Percentiles rank a stretch among this genome's conserved stretches.
Conservation (phyloP, 768 basidiomycete species). For the Sarcomyxa edulis region DNA sequence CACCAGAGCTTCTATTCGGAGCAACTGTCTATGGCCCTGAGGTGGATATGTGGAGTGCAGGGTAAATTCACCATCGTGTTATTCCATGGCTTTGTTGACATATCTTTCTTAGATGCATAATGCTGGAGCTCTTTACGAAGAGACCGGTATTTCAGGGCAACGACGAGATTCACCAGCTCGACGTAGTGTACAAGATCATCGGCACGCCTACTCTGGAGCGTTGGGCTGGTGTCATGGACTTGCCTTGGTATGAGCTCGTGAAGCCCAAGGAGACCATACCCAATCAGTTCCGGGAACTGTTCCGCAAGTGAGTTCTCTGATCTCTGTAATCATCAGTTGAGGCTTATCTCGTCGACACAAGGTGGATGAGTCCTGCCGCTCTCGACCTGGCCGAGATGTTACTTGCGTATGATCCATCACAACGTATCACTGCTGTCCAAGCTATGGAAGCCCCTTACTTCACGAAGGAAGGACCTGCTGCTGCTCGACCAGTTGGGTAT, state of each 20-base stretch:
- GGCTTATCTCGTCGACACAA: slow-evolving; percentile 18
- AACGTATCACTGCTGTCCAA: slow-evolving; percentile 71
- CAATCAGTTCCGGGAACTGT: slow-evolving; percentile 79
- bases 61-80: slow-evolving; percentile 44
- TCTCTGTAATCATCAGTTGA: neutral
- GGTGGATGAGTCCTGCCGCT: slow-evolving; percentile 83
- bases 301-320: slow-evolving; percentile 59
- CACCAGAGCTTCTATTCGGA: slow-evolving; percentile 91
- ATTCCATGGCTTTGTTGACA: slow-evolving; percentile 1
- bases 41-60: slow-evolving; percentile 99
- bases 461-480: slow-evolving; percentile 65
- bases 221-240: slow-evolving; percentile 77
- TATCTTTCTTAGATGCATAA: slow-evolving; percentile 72
- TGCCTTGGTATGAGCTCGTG: slow-evolving; percentile 99
- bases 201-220: slow-evolving; percentile 81
- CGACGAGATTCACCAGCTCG: slow-evolving; percentile 96
- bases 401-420: slow-evolving; percentile 74
- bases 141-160: slow-evolving; percentile 97
- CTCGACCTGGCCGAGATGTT: slow-evolving; percentile 84
- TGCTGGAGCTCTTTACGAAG: slow-evolving; percentile 94
- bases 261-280: slow-evolving; percentile 75
- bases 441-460: slow-evolving; percentile 88
- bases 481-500: slow-evolving; percentile 75
- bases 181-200: slow-evolving; percentile 85
- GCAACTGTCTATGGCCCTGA: slow-evolving; percentile 95